Evolutionary conservation across 2,329 filamentous ascomycete genomes (phyloP), one percentile per base, ranked within the genome.

Genomic region (Cladobotryum mycophilum): DNA sequence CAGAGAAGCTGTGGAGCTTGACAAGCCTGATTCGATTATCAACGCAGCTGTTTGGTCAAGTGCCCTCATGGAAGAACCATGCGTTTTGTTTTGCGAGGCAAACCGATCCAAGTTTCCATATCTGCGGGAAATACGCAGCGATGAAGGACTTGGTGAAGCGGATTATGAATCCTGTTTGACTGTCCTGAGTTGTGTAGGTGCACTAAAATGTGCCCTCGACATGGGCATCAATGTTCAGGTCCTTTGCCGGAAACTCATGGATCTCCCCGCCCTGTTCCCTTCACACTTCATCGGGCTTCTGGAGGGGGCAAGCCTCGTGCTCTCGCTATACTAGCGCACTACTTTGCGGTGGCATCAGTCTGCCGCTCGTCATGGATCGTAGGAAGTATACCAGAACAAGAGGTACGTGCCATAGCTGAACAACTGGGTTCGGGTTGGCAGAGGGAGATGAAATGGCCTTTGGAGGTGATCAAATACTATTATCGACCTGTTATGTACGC

Each of bases 301-400:
- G 13, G 53, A 52, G 22, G 33, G 47, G 41, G 46, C n/a, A 49
- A 48, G 9, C 55, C 60, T 12, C 56, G 58, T 12, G 58, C 58
- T 4, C 48, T 62, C 22, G 52, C 57, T 15, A 51, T 63, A 37
- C 50, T 63, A 41, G 60, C 58, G 8, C 55, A 60, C 41, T 60
- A 58, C 36, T 63, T 63, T 9, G 58, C 56, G 12, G 44, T 57
- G 18, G 46, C 55, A 9, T 53, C 50, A 12, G 42, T 47, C 38
- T 51, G 54, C 18, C 37, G 48, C 13, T 45, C 49, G 7, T 49
- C 51, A 3, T 56, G 54, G 50, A 55, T 55, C 54, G 37, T 61
- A 22, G 53, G 54, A 20, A 25, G 15, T 11, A 48, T n/a, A 15
- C 46, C 46, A 4, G 46, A 20, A 12, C 14, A 46, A 14, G 54